These are phyloP conservation scores for Globisporangium barbulae DNA, from an alignment of 352 stramenopile species.

Conservation along the genomic window DNA sequence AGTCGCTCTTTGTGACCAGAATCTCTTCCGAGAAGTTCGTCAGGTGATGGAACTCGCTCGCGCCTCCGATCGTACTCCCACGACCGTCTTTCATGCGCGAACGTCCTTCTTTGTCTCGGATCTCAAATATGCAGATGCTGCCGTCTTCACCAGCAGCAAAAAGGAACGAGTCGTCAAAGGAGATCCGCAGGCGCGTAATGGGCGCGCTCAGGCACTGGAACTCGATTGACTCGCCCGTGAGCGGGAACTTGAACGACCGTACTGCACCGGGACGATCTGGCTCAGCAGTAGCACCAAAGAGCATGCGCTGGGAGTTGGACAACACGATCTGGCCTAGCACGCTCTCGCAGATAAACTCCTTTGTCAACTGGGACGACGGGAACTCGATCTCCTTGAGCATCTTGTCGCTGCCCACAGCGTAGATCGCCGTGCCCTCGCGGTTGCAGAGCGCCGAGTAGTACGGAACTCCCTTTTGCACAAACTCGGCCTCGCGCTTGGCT, in stretches of 20 bases:
- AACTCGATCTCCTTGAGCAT: slow-evolving; percentile 91
- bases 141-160: slow-evolving; percentile 89
- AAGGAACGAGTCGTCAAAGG: slow-evolving; percentile 87
- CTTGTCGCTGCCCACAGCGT: slow-evolving; percentile 85
- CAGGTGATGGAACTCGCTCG: slow-evolving; percentile 19
- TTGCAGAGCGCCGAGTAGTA: slow-evolving; percentile 88
- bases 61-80: slow-evolving; percentile 6
- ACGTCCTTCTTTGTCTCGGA: slow-evolving; percentile 83
- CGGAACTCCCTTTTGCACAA: slow-evolving; percentile 91
- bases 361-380: slow-evolving; percentile 65
- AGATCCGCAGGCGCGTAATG: slow-evolving; percentile 81
- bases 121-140: slow-evolving; percentile 84
- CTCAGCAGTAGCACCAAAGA: slow-evolving; percentile 87
- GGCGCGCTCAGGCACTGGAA: slow-evolving; percentile 79
- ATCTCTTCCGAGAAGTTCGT: slow-evolving; percentile 71
- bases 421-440: slow-evolving; percentile 74
- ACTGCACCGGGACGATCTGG: slow-evolving; percentile 71
- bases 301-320: slow-evolving; percentile 77
- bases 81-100: slow-evolving; percentile 36
- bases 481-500: slow-evolving; percentile 89
- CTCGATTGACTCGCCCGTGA: slow-evolving; percentile 87
- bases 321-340: slow-evolving; percentile 86
- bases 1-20: slow-evolving; percentile 86
- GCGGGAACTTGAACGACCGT: slow-evolving; percentile 87
- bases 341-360: slow-evolving; percentile 79